Evolutionary conservation across 805 yeast genomes (phyloP).

Genomic region (Komagataella pastoris): DNA sequence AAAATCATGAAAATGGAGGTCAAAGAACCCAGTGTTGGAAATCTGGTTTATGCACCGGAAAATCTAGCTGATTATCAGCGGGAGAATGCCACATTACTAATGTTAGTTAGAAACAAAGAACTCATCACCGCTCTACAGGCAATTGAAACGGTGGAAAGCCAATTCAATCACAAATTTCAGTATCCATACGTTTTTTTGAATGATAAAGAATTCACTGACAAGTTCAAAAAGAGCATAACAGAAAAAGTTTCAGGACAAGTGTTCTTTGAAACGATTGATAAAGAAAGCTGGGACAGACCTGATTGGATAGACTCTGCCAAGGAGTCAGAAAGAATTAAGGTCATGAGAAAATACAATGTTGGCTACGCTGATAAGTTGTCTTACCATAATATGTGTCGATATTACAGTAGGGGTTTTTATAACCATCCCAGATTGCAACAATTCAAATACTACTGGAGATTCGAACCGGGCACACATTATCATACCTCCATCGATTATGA

Average conservation of each 20-base stretch:
- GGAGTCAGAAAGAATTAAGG: constrained; percentile 22
- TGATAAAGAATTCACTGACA: constrained; percentile 49
- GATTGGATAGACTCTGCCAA: constrained; percentile 20
- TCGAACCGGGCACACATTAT: constrained; percentile 63
- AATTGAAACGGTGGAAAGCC: constrained; percentile 45
- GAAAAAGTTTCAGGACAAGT: constrained; percentile 26
- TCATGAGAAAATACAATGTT: constrained; percentile 23
- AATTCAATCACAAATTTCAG: constrained; percentile 54
- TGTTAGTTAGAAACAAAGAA: constrained; percentile 64
- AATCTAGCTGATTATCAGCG: constrained; percentile 12
- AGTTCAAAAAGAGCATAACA: constrained; percentile 34
- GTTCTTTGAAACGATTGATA: constrained; percentile 38
- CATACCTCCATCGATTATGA: constrained; percentile 64
- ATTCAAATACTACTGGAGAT: constrained; percentile 66
- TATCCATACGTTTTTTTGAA: constrained; percentile 78
- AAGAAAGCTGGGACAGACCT: constrained; percentile 35
- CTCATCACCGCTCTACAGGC: constrained; percentile 31
- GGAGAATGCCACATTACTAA: constrained; percentile 69
- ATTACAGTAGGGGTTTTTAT: constrained; percentile 53
- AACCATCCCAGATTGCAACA: constrained; percentile 48
- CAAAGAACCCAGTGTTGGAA: constrained; percentile 31
- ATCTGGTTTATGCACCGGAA: constrained; percentile 15
- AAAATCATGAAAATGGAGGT: constrained; percentile 23
- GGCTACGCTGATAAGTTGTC: constrained; percentile 51
- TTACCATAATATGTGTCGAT: constrained; percentile 80